These are phyloP conservation scores for Oryza australiensis DNA, from an alignment of 176 grass and related monocot species.

Conservation along the genomic window DNA sequence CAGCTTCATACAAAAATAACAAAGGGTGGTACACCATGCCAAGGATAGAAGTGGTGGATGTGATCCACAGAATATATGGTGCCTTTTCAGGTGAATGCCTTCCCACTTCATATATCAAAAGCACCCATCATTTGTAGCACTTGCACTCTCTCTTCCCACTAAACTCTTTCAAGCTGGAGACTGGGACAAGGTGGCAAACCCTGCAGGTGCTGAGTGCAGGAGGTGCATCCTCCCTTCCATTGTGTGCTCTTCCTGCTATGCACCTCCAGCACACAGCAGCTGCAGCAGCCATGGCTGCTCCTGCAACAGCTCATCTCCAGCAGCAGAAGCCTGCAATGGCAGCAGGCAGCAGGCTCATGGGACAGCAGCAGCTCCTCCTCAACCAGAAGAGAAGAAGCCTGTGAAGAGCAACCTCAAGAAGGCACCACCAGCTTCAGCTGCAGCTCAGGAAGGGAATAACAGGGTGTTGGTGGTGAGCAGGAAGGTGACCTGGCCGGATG, in stretches of 20 bases:
- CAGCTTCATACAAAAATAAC: not conserved
- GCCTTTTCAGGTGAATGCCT: conserved; percentile 12
- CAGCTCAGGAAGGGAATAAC: not conserved
- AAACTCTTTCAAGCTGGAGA: not conserved
- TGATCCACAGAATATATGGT: not conserved
- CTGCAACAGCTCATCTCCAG: not conserved
- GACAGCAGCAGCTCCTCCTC: not conserved
- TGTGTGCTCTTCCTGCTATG: conserved; percentile 17
- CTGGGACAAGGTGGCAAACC: not conserved
- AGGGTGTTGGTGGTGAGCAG: conserved; percentile 26
- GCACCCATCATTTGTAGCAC: not conserved
- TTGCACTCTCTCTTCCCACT: not conserved
- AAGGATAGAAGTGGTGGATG: not conserved
- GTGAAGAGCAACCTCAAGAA: conserved; percentile 19
- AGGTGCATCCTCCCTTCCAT: conserved; percentile 11
- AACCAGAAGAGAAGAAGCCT: not conserved
- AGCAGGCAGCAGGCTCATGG: not conserved
- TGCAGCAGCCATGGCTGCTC: not conserved
- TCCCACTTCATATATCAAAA: not conserved
- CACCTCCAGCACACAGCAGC: not conserved
- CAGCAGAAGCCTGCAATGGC: not conserved
- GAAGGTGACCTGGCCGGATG: conserved; percentile 51
- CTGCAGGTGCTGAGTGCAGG: not conserved
- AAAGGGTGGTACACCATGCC: not conserved
- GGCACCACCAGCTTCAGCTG: not conserved